Evolutionary conservation across 1,284 basidiomycete genomes (phyloP), one percentile per base, ranked within the genome.

Genomic region (Malassezia sympodialis): DNA sequence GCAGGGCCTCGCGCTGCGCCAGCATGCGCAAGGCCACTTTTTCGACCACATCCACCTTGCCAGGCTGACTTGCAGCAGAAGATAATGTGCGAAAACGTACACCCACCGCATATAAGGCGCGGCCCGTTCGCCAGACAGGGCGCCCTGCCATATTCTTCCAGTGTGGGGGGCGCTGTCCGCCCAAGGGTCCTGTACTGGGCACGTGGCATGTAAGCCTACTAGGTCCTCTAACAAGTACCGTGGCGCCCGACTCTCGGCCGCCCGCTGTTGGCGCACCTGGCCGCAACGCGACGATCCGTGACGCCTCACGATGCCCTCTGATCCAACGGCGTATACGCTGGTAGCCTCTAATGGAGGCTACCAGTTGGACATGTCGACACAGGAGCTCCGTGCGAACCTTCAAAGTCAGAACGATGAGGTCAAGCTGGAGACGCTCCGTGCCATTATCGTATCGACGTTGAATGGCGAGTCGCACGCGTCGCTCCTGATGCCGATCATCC

Each of bases 401-500:
- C 88, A 96, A 79, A 96, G 94, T 78, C 91, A 90, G 57, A 83
- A 85, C n/a, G 93, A 96, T 77, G 93, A 96, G 68, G 84, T 90
- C 79, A 98, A 96, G 80, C 79, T 96, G 71, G 91, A 98, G 78
- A 90, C 91, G 68, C 84, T 98, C 79, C 83, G 90, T 73, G 86
- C 85, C 78, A 94, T 99, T 78, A 88, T 98, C 68, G 82, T 91
- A 57, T 84, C 88, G 42, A 98, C 91, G 44, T 85, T 96, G 76
- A 96, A 96, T 79, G 93, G 93, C 28, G 89, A 90, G 76, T 81
- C 86, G 63, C 76, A 94, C 86, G 88, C 90, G 19, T 79, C 83
- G 46, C 77, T 96, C 49, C 82, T 98, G 77, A 98, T 98, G 93
- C 90, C 91, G 17, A 87, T 98, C 77, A 96, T 99, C 67, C 94